phyloP scores from a whole-genome alignment of 225 moss, liverwort and hornwort genomes.

The Polytrichum commune region DNA sequence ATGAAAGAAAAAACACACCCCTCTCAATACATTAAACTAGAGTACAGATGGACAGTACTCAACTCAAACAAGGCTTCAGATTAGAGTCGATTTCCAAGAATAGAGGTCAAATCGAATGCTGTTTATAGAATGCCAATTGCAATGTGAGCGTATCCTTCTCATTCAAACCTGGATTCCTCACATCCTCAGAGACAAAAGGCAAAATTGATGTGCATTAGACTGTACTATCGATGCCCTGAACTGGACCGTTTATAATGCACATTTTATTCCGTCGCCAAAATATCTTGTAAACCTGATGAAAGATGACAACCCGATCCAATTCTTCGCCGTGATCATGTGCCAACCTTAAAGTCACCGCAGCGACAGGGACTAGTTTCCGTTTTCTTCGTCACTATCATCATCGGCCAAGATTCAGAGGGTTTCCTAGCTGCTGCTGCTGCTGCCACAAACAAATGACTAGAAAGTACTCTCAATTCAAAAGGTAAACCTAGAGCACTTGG shows the following conservation, averaged over 20 bases:
- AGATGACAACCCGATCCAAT: background rate
- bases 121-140: background rate
- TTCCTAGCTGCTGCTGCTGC: slow-evolving; percentile 1
- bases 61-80: background rate
- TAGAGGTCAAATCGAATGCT: background rate
- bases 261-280: background rate
- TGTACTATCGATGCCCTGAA: background rate
- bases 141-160: background rate
- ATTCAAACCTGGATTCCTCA: background rate
- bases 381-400: background rate
- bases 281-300: background rate
- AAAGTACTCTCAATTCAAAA: slow-evolving; percentile 1
- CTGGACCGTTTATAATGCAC: background rate
- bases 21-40: too few relatives aligned
- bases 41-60: too few relatives aligned
- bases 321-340: background rate
- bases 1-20: too few relatives aligned
- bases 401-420: background rate
- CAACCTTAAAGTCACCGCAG: too few relatives aligned
- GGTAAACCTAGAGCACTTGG: background rate
- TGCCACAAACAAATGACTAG: background rate
- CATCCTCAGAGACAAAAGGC: background rate
- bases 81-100: background rate
- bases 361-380: too few relatives aligned
- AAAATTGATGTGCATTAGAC: background rate